Conservation (phyloP, 1,139 yeast species). For the Yarrowia galli region DNA sequence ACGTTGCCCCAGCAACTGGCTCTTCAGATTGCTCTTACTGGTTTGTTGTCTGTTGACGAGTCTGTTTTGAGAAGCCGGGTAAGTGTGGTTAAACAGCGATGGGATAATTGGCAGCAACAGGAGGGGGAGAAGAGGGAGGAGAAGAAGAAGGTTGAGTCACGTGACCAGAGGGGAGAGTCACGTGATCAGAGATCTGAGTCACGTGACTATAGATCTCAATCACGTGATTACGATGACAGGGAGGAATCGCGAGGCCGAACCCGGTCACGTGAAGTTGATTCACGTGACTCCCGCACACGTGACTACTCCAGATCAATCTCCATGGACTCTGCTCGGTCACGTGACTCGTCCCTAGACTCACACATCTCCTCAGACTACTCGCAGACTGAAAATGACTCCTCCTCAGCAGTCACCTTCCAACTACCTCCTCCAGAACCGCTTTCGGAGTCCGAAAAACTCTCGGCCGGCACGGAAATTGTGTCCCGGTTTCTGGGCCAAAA, state of each 20-base stretch:
- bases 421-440: conserved; percentile 54
- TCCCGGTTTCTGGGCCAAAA: conserved; percentile 48
- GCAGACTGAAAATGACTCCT: conserved; percentile 37
- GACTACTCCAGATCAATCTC: no score
- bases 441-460: conserved; percentile 44
- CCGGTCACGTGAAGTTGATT: neutral
- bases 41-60: conserved; percentile 62
- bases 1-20: conserved; percentile 70
- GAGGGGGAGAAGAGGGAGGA: conserved; percentile 40
- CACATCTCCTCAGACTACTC: conserved; percentile 38
- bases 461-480: conserved; percentile 45
- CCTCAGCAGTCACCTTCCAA: conserved; percentile 62
- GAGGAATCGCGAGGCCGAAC: neutral
- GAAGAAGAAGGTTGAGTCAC: neutral
- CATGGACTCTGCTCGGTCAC: conserved; percentile 11
- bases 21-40: conserved; percentile 69
- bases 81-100: conserved; percentile 70
- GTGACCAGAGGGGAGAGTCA: neutral
- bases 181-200: conserved; percentile 2
- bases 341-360: conserved; percentile 43
- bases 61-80: conserved; percentile 69
- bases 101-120: conserved; percentile 54
- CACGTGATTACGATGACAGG: no score
- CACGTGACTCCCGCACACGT: no score
- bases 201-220: no score